A percentile compares a stretch with the other conserved stretches of the same genome.
phyloP scores from a whole-genome alignment of 768 basidiomycete genomes.

The Leccinum incarnatum region DNA sequence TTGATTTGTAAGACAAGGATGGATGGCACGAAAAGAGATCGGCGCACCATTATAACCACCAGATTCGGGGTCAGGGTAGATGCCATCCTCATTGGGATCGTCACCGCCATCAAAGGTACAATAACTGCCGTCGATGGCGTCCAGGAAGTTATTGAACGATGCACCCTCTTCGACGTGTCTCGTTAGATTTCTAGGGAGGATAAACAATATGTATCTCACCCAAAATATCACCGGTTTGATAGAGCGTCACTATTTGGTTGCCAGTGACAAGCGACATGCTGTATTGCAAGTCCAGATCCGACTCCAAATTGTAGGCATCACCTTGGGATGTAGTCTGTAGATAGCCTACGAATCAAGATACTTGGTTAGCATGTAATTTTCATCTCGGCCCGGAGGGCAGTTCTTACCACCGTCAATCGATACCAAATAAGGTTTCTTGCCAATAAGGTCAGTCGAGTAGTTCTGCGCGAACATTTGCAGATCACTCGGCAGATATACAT shows the following conservation, averaged over 20 bases:
- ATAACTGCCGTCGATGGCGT: slow-evolving; percentile 36
- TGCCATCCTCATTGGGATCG: slow-evolving; percentile 26
- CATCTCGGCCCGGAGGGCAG: background rate
- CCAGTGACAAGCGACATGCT: slow-evolving; percentile 32
- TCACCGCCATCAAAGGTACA: slow-evolving; percentile 39
- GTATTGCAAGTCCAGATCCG: slow-evolving; percentile 33
- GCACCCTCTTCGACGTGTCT: slow-evolving; percentile 16
- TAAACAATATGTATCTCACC: slow-evolving; percentile 9
- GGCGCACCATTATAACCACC: slow-evolving; percentile 21
- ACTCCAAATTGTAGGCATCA: slow-evolving; percentile 27
- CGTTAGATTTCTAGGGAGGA: background rate
- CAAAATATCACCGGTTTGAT: slow-evolving; percentile 32
- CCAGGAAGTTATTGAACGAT: slow-evolving; percentile 40
- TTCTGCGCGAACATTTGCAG: slow-evolving; percentile 33
- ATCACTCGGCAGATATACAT: slow-evolving; percentile 30
- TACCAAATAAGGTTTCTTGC: slow-evolving; percentile 27
- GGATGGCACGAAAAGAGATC: background rate
- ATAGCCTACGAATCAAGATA: slow-evolving; percentile 16
- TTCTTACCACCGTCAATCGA: slow-evolving; percentile 37
- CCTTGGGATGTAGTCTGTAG: slow-evolving; percentile 20
- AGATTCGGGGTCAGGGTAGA: slow-evolving; percentile 24
- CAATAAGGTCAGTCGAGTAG: slow-evolving; percentile 19
- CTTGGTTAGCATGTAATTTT: background rate
- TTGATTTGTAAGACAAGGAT: background rate
- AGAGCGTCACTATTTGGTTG: slow-evolving; percentile 29